Percentiles rank a stretch among this genome's conserved stretches.
These are phyloP conservation scores for Aspergillus glaucus DNA, from an alignment of 2,329 filamentous ascomycete genomes.

Conservation along the genomic window DNA sequence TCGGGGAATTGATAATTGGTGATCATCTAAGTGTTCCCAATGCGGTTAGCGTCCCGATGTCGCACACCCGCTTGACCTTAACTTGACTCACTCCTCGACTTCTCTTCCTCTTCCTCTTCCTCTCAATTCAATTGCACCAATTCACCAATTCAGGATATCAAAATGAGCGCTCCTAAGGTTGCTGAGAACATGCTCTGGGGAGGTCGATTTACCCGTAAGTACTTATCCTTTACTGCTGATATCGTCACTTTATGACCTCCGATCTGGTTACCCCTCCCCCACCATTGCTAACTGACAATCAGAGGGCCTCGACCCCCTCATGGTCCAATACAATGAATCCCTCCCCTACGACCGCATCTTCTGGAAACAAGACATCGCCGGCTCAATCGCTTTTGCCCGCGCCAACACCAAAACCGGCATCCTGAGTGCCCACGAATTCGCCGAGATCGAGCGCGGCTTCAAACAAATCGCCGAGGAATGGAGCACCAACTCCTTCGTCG, in stretches of 20 bases:
- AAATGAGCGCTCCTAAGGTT: constrained; percentile 33
- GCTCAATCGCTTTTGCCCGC: constrained; percentile 73
- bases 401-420: constrained; percentile 72
- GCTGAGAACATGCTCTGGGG: constrained; percentile 54
- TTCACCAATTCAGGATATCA: constrained; percentile 8
- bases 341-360: constrained; percentile 73
- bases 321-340: constrained; percentile 77
- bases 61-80: constrained; percentile 4
- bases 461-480: constrained; percentile 46
- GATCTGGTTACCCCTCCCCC: constrained; percentile 5
- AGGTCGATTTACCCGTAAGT: constrained; percentile 54
- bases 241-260: neutral
- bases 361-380: constrained; percentile 73
- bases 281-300: constrained; percentile 15
- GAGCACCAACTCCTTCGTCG: constrained; percentile 32
- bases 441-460: constrained; percentile 66
- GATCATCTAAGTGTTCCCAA: constrained; percentile 1
- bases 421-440: constrained; percentile 65
- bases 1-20: constrained; percentile 1
- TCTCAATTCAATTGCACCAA: constrained; percentile 3
- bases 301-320: constrained; percentile 78
- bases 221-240: neutral
- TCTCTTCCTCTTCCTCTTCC: constrained; percentile 4
- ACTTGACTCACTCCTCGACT: neutral
- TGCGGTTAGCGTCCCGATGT: constrained; percentile 9